Conservation (phyloP, 345 rosid species). For the Eutrema japonicum region DNA sequence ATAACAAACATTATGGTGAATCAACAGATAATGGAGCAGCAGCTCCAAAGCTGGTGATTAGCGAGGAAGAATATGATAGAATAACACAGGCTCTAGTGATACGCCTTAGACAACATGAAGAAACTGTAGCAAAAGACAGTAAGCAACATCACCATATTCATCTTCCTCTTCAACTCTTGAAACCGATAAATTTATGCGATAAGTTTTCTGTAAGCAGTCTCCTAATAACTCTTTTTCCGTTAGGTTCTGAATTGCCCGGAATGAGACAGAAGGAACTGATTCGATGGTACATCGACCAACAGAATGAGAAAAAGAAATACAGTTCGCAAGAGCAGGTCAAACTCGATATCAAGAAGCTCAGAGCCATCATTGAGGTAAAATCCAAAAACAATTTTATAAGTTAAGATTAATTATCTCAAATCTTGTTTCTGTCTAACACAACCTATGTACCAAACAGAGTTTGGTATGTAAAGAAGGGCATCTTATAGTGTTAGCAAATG, state of each 20-base stretch:
- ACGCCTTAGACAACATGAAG: slow-evolving; percentile 92
- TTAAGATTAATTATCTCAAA: neutral
- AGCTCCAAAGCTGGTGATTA: slow-evolving; percentile 61
- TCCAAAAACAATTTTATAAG: neutral
- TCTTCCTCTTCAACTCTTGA: neutral
- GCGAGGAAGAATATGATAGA: slow-evolving; percentile 86
- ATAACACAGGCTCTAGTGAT: slow-evolving; percentile 83
- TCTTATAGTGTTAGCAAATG: slow-evolving; percentile 81
- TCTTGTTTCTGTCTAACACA: slow-evolving; percentile 12
- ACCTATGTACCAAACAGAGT: slow-evolving; percentile 55
- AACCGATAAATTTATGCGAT: neutral
- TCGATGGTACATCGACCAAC: slow-evolving; percentile 86
- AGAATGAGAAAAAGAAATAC: slow-evolving; percentile 81
- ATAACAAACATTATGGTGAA: slow-evolving; percentile 24
- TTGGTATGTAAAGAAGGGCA: slow-evolving; percentile 85
- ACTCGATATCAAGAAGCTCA: slow-evolving; percentile 64
- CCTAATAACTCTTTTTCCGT: neutral
- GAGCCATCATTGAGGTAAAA: slow-evolving; percentile 87
- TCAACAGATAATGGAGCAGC: slow-evolving; percentile 54
- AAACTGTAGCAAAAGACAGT: slow-evolving; percentile 69
- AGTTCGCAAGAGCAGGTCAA: slow-evolving; percentile 70
- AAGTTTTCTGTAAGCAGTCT: too few relatives aligned
- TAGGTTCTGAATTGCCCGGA: slow-evolving; percentile 81
- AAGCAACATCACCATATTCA: slow-evolving; percentile 22
- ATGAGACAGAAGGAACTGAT: slow-evolving; percentile 84